Conservation (phyloP, 371 early-diverging fungal genomes). For the Mucor irregularis region DNA sequence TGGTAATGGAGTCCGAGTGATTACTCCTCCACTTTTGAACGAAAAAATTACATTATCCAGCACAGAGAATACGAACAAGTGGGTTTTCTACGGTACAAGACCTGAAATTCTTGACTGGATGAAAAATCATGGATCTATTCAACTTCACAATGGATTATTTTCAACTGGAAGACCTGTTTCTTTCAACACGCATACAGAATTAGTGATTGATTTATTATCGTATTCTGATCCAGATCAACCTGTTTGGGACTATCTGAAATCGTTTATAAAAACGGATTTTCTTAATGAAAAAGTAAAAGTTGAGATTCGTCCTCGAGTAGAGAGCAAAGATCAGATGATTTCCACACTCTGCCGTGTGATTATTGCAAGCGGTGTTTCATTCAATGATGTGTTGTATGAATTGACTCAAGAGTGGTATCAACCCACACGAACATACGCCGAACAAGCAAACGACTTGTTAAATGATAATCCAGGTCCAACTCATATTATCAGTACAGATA, state of each 20-base stretch:
- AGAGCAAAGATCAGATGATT: conserved; percentile 42
- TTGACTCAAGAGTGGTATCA: conserved; percentile 41
- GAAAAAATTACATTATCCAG: conserved; percentile 40
- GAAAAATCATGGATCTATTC: conserved; percentile 26
- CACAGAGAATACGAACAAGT: conserved; percentile 35
- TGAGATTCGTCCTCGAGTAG: conserved; percentile 41
- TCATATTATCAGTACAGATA: conserved; percentile 41
- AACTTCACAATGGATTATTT: conserved; percentile 34
- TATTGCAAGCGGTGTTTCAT: conserved; percentile 25
- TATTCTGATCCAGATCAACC: conserved; percentile 39
- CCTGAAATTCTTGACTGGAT: conserved; percentile 46
- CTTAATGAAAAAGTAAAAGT: conserved; percentile 37
- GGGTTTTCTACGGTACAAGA: conserved; percentile 49
- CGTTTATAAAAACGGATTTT: conserved; percentile 43
- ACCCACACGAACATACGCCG: conserved; percentile 32
- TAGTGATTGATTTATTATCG: conserved; percentile 42
- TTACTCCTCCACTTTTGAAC: conserved; percentile 39
- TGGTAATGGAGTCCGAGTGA: conserved; percentile 27
- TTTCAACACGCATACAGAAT: conserved; percentile 34
- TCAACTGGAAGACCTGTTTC: conserved; percentile 14
- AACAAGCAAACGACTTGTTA: conserved; percentile 34
- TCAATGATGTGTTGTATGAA: conserved; percentile 38
- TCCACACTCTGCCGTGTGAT: conserved; percentile 33
- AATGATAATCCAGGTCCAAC: conserved; percentile 39
- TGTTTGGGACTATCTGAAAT: conserved; percentile 29